A percentile compares a stretch with the other conserved stretches of the same genome.
Evolutionary conservation across 305 asterid species (phyloP).

Genomic region (Fraxinus ornus): DNA sequence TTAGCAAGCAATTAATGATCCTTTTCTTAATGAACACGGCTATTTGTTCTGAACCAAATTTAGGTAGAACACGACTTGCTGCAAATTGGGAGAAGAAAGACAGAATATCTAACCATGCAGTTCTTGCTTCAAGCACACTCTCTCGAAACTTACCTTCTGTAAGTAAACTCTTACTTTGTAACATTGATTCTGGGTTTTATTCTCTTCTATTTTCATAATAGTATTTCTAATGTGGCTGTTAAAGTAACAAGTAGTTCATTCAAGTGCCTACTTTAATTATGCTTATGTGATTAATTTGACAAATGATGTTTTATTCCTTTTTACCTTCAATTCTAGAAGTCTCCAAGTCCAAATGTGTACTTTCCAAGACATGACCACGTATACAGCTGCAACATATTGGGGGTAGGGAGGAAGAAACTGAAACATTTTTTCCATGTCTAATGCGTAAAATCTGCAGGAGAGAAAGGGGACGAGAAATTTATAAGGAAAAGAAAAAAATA

Average conservation of each 20-base stretch:
- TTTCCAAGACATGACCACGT: neutral
- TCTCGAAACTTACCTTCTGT: slow-evolving; percentile 52
- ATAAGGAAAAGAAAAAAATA: neutral
- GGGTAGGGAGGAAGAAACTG: neutral
- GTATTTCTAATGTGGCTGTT: neutral
- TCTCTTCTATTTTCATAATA: neutral
- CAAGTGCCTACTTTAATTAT: slow-evolving; percentile 7
- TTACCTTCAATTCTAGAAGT: neutral
- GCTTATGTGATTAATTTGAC: neutral
- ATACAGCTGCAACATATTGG: neutral
- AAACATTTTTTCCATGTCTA: neutral
- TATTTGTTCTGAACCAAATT: slow-evolving; percentile 19
- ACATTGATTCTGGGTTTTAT: neutral
- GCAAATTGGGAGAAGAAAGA: slow-evolving; percentile 76
- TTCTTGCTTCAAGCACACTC: slow-evolving; percentile 50
- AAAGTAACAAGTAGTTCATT: neutral
- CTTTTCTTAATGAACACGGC: neutral
- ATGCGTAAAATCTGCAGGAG: neutral
- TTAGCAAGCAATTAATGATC: neutral
- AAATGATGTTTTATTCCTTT: neutral
- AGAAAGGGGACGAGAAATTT: neutral
- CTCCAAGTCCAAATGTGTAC: neutral
- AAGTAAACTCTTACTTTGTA: slow-evolving; percentile 25
- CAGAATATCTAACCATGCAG: slow-evolving; percentile 50
- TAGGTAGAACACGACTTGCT: slow-evolving; percentile 58